Evolutionary conservation across 2,329 filamentous ascomycete species (phyloP), one percentile per base, ranked within the genome.

Genomic region (Shiraia sp.): DNA sequence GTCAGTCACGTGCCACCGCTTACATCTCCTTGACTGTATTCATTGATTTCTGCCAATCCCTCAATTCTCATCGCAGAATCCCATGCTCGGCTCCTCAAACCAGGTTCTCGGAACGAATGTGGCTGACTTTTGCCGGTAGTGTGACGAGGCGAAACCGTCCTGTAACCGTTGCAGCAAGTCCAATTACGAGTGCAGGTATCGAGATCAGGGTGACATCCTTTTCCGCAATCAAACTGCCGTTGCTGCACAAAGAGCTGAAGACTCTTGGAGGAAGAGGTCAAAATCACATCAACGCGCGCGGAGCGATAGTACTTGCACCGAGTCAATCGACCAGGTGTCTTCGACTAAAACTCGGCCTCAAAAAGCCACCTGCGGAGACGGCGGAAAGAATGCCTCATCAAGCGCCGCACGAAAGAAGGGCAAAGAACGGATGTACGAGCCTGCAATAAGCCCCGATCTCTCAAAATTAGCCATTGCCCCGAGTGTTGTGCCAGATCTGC

Each of bases 171-270:
- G 65, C 44, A 51, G 14, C 43, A 66, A 60, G 40, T 42, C 56
- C 2, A 38, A 45, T 10, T 48, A 58, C 33, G 52, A 64, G 4
- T 68, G 65, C 58, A 59, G 44, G 16, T 68, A 68, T 40, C 53
- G 64, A 26, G 62, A 68, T 30, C 59, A 61, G 36, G 53, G 46
- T 30, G 62, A 66, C 27, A 49, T 68, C 4, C 40, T 66, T 7
- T 67, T 68, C 27, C 59, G 63, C 4, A 66, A 68, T 27, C 61
- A 68, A 37, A 68, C 63, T 8, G 53, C 58, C 10, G 51, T 54
- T 36, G 61, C 65, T 26, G 65, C 62, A 2, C 63, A 68, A 35
- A 59, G 56, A 41, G 64, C 65, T 6, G 62, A 67, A 38, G 55
- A 60, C 6, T 61, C 61, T 6, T 67, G 65, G 65, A 49, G 64